Percentiles rank a stretch among this genome's conserved stretches.
Evolutionary conservation across 23 red algal species (phyloP).

Genomic region (Pyropia haitanensis): DNA sequence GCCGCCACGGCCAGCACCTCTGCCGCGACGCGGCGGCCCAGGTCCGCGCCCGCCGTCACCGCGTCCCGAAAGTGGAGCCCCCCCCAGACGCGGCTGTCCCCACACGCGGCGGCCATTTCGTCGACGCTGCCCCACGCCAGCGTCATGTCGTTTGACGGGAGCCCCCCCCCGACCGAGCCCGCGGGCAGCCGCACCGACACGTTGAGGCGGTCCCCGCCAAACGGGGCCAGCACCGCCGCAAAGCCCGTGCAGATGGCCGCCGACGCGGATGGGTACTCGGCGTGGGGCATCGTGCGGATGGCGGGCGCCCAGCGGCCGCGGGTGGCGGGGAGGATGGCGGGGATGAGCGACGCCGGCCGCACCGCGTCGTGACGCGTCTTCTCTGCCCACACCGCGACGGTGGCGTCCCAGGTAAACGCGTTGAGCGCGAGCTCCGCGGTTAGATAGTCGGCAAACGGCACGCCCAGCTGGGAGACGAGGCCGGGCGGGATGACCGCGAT

Average conservation of each 20-base stretch:
- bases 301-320: conserved; percentile 9
- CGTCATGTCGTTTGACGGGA: conserved; percentile 1
- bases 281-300: conserved; percentile 28
- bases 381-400: conserved; percentile 21
- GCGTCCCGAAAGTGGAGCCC: conserved; percentile 36
- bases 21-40: conserved; percentile 10
- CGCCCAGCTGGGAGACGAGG: neutral
- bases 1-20: too few relatives aligned
- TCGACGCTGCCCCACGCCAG: conserved; percentile 13
- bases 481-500: too few relatives aligned
- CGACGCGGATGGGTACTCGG: conserved; percentile 24
- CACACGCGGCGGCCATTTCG: conserved; percentile 11
- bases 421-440: conserved; percentile 17
- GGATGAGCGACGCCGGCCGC: conserved; percentile 15
- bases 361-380: conserved; percentile 27
- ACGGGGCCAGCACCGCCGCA: neutral
- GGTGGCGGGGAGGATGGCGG: neutral
- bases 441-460: conserved; percentile 11
- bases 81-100: conserved; percentile 26
- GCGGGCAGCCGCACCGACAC: too few relatives aligned
- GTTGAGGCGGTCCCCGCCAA: neutral
- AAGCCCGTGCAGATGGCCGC: conserved; percentile 15
- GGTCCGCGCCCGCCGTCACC: neutral
- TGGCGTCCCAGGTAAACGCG: conserved; percentile 17
- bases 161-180: neutral